Percentiles rank a stretch among this genome's conserved stretches.
Conservation (phyloP, 805 yeast genomes). For the Candida qinlingensis region DNA sequence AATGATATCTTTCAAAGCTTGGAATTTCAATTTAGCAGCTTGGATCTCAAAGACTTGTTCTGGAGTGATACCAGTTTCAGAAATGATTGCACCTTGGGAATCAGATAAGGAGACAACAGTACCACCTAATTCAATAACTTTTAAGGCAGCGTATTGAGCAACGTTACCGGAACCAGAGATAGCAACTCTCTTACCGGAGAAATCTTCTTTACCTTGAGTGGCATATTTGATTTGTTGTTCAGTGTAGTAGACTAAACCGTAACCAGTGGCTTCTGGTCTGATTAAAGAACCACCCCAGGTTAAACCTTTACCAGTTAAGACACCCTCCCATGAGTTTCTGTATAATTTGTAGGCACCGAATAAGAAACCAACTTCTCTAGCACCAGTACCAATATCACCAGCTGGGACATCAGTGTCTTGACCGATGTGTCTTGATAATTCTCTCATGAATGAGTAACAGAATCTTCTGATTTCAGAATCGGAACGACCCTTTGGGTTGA, state of each 20-base stretch:
- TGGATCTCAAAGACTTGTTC: slow-evolving; percentile 73
- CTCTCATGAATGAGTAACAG: slow-evolving; percentile 94
- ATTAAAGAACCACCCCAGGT: slow-evolving; percentile 99
- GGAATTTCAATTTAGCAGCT: slow-evolving; percentile 75
- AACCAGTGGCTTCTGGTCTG: slow-evolving; percentile 99
- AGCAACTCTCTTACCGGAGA: slow-evolving; percentile 91
- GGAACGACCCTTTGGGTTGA: slow-evolving; percentile 93
- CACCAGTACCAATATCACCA: slow-evolving; percentile 99
- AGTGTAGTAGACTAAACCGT: slow-evolving; percentile 93
- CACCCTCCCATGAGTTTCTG: slow-evolving; percentile 95
- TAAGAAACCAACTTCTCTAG: slow-evolving; percentile 64
- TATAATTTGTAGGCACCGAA: slow-evolving; percentile 94
- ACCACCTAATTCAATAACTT: slow-evolving; percentile 96
- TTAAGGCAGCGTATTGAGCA: slow-evolving; percentile 97
- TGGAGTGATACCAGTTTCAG: slow-evolving; percentile 75
- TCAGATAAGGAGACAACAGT: slow-evolving; percentile 91
- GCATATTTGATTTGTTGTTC: slow-evolving; percentile 97
- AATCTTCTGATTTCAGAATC: slow-evolving; percentile 94
- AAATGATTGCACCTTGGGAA: slow-evolving; percentile 84
- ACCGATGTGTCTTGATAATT: slow-evolving; percentile 93
- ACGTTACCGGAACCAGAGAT: slow-evolving; percentile 98
- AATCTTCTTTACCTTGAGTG: slow-evolving; percentile 80
- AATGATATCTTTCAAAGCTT: slow-evolving; percentile 64
- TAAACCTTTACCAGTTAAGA: slow-evolving; percentile 95
- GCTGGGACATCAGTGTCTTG: slow-evolving; percentile 98